phyloP scores from a whole-genome alignment of 306 rosid genomes.

The Inga leiocalycina region DNA sequence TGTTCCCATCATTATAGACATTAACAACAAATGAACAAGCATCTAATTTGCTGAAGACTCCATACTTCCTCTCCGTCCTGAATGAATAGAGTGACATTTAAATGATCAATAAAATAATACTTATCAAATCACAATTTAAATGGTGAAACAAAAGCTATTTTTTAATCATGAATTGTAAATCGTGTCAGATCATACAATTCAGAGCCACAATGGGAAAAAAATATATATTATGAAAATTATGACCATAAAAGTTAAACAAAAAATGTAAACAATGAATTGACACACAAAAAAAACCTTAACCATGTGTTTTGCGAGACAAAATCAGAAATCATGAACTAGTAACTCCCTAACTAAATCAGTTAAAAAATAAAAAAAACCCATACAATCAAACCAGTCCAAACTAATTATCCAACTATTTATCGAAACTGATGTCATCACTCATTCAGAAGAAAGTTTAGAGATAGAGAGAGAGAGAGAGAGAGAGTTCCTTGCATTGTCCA shows the following conservation, averaged over 20 bases:
- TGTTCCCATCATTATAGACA: constrained; percentile 82
- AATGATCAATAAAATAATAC: constrained; percentile 4
- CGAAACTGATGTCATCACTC: not conserved
- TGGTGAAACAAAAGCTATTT: not conserved
- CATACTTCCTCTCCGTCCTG: constrained; percentile 83
- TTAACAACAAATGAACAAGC: constrained; percentile 89
- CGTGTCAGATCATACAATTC: not conserved
- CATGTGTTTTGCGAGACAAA: not conserved
- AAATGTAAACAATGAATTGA: not conserved
- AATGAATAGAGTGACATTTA: constrained; percentile 28
- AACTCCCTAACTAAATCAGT: not conserved
- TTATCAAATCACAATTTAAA: not conserved
- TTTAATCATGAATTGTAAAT: not conserved
- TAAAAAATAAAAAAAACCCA: not conserved
- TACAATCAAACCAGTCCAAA: not conserved
- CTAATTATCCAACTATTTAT: not conserved
- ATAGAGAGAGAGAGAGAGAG: not conserved
- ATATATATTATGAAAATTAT: not conserved
- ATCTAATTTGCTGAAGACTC: constrained; percentile 93
- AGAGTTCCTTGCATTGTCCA: constrained; percentile 15
- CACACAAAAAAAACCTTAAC: not conserved
- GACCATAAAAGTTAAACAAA: not conserved
- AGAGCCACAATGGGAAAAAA: not conserved
- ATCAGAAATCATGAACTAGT: not conserved
- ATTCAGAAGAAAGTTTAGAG: not conserved